Base-by-base conservation (phyloP, 306 rosid species). In the Hippophae gyantsensis region DNA sequence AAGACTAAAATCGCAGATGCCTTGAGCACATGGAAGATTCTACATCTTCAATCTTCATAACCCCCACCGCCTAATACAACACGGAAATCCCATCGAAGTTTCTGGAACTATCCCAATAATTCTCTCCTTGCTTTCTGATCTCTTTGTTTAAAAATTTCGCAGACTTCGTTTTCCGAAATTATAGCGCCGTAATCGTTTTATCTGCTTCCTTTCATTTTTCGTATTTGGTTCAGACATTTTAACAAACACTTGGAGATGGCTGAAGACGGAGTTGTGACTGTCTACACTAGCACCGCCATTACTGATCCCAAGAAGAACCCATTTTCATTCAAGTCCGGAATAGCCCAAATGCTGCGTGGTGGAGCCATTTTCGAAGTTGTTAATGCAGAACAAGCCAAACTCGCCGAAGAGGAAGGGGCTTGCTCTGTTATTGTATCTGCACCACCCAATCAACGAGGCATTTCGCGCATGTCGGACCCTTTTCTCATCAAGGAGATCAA, bases 341-440 rank as follows among this genome's bases (percentile, higher is more conserved):
- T 77, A 6, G 74, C 78, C 11, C 89, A 82, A 48, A 60, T 83
- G 68, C 89, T 75, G 9, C 76, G 76, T 48, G 89, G 86, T 13
- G 90, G 97, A 11, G 80, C 84, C 48, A 78, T 83, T 47, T 13
- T 85, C 45, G 81, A 89, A 7, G 84, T 89, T 70, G 65, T 75
- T 42, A 58, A 18, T 14, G 42, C 43, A 6, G 72, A 70, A 0
- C 86, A 89, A 23, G 95, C 97, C 54, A 85, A 79, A 74, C 68
- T 85, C 45, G 90, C 97, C 38, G 90, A 85, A 64, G 78, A 81
- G 27, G 80, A 90, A 12, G 90, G 97, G 8, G 95, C 86, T 0
- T 77, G 90, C 65, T 74, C 86, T 14, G 38, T 89, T 45, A 12
- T 66, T 1, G 69, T 81, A 8, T 74, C 83, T 25, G 83, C 77